These are phyloP conservation scores for Lasiodiplodia theobromae DNA, from an alignment of 2,329 filamentous ascomycete species.

Conservation along the genomic window DNA sequence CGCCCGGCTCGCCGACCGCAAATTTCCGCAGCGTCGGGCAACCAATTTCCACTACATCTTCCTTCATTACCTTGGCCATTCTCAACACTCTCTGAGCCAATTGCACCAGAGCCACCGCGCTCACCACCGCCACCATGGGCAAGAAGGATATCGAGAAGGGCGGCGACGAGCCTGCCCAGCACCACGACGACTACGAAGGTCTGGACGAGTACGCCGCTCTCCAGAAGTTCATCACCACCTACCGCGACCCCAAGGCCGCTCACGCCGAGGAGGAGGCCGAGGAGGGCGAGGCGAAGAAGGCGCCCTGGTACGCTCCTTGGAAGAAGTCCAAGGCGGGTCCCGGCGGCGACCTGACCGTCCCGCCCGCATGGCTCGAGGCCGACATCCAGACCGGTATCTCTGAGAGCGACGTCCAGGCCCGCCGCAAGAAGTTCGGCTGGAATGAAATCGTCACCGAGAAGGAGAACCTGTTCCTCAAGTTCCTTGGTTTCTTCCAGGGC, in stretches of 20 bases:
- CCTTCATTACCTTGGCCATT: constrained; percentile 4
- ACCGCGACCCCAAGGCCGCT: constrained; percentile 65
- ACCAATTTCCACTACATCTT: constrained; percentile 7
- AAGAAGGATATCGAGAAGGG: constrained; percentile 30
- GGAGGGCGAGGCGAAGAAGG: constrained; percentile 51
- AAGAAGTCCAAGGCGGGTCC: constrained; percentile 44
- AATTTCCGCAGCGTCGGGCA: constrained; percentile 25
- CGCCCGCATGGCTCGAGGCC: constrained; percentile 53
- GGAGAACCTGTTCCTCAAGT: constrained; percentile 77
- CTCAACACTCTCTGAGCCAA: constrained; percentile 6
- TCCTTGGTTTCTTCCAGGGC: constrained; percentile 77
- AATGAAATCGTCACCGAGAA: constrained; percentile 78
- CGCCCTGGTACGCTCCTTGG: constrained; percentile 69
- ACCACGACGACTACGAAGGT: constrained; percentile 46
- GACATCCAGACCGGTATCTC: constrained; percentile 71
- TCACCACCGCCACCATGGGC: constrained; percentile 22
- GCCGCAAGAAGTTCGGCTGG: constrained; percentile 71
- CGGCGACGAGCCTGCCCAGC: constrained; percentile 3
- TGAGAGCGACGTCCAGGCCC: constrained; percentile 64
- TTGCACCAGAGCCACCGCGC: constrained; percentile 3
- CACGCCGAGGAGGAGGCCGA: constrained; percentile 48
- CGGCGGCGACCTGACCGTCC: constrained; percentile 62
- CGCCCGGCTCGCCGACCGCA: constrained; percentile 28
- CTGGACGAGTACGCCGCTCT: constrained; percentile 70
- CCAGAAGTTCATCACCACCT: constrained; percentile 72